These are phyloP conservation scores for Cordia subcordata DNA, from an alignment of 257 asterid species.

Conservation along the genomic window DNA sequence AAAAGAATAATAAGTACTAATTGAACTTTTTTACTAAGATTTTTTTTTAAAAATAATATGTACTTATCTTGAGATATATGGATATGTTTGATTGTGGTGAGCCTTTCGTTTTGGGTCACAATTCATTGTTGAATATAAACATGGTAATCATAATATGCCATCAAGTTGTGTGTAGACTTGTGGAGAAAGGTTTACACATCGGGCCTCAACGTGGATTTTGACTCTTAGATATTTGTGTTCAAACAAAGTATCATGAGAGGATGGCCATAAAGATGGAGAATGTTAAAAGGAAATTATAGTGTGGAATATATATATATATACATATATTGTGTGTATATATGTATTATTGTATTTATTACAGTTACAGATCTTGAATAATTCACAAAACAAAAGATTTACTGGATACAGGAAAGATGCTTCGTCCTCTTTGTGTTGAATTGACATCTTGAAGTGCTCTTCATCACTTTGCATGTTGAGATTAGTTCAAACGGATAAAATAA, in stretches of 20 bases:
- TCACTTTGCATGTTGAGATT: not conserved
- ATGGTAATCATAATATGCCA: conserved; percentile 20
- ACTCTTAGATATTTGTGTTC: conserved; percentile 30
- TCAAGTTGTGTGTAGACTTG: conserved; percentile 18
- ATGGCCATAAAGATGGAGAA: conserved; percentile 8
- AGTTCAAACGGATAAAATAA: too few species aligned
- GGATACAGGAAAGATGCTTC: conserved; percentile 10
- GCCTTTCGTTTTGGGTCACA: conserved; percentile 6
- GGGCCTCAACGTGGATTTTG: conserved; percentile 28
- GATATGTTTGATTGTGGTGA: not conserved
- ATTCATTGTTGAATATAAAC: conserved; percentile 5
- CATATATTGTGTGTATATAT: too few species aligned
- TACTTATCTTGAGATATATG: not conserved
- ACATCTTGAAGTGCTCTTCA: conserved; percentile 1
- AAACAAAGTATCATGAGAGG: conserved; percentile 28
- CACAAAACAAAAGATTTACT: conserved; percentile 23
- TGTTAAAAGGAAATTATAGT: not conserved
- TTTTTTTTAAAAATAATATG: too few species aligned
- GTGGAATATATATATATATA: too few species aligned
- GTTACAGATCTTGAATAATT: conserved; percentile 11
- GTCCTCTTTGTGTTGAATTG: not conserved
- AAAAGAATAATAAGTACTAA: too few species aligned
- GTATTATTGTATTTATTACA: too few species aligned
- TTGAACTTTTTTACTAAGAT: too few species aligned
- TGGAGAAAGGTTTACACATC: conserved; percentile 14